Evolutionary conservation across 805 yeast genomes (phyloP).

Genomic region (Myxozyma geophila): DNA sequence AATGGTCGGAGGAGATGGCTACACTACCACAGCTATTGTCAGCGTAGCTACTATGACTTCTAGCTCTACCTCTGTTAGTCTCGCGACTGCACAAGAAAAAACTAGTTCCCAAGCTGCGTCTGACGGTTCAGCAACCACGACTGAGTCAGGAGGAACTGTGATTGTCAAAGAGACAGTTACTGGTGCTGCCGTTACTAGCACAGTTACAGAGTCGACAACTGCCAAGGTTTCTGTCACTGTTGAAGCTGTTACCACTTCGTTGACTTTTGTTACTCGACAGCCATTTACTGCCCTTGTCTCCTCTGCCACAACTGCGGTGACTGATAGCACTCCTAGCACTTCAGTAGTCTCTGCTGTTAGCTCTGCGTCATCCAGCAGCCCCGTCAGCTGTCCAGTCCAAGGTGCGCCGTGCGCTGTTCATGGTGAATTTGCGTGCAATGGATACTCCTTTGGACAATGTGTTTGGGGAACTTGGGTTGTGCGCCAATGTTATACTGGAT

Average conservation of each 20-base stretch:
- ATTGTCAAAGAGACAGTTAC: constrained; percentile 1
- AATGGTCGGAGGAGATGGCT: constrained; percentile 9
- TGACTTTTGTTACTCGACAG: constrained; percentile 13
- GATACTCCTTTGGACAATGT: constrained; percentile 41
- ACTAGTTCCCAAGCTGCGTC: background rate
- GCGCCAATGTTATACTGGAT: constrained; percentile 43
- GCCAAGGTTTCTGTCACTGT: background rate
- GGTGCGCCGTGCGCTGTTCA: constrained; percentile 40
- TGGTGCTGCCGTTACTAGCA: constrained; percentile 7
- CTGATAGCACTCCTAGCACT: background rate
- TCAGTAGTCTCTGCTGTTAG: constrained; percentile 3
- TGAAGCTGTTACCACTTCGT: background rate
- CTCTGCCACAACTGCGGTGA: background rate
- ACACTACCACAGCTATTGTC: constrained; percentile 8
- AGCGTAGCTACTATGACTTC: constrained; percentile 7
- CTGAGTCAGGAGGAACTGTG: background rate
- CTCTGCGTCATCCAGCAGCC: background rate
- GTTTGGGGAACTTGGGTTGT: constrained; percentile 42
- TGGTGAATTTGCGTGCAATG: constrained; percentile 41
- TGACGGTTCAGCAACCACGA: background rate
- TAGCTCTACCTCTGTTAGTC: background rate
- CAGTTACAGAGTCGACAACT: constrained; percentile 7
- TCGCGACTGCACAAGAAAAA: background rate
- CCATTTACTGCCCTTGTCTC: constrained; percentile 9
- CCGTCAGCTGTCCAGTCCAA: constrained; percentile 25